Evolutionary conservation across 768 basidiomycete species (phyloP).

Genomic region (Galerina marginata): DNA sequence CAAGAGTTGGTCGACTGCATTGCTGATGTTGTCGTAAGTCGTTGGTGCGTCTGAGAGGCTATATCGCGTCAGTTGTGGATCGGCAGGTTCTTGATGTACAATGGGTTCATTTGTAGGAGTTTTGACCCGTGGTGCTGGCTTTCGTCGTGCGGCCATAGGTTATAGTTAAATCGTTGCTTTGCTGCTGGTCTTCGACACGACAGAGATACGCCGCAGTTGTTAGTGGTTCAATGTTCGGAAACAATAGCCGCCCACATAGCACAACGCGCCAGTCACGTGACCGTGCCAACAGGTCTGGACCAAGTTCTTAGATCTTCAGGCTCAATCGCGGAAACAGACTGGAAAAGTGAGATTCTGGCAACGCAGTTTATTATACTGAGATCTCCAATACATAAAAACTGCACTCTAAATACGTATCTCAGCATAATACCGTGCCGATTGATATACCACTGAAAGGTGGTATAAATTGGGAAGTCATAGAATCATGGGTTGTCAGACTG

Average conservation of each 20-base stretch:
- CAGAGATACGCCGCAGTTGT: slow-evolving; percentile 1
- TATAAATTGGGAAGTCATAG: too few relatives aligned
- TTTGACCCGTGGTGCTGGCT: slow-evolving; percentile 35
- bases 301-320: too few relatives aligned
- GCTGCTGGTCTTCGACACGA: neutral
- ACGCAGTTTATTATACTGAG: neutral
- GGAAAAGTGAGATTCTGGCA: too few relatives aligned
- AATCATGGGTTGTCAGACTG: too few relatives aligned
- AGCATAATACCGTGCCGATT: too few relatives aligned
- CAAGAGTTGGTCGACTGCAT: slow-evolving; percentile 27
- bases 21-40: slow-evolving; percentile 21
- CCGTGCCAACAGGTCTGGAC: slow-evolving; percentile 3
- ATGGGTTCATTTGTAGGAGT: slow-evolving; percentile 24
- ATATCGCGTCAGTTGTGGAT: slow-evolving; percentile 36
- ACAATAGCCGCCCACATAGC: slow-evolving; percentile 3
- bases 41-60: slow-evolving; percentile 34
- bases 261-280: slow-evolving; percentile 36
- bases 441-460: too few relatives aligned
- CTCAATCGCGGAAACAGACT: too few relatives aligned
- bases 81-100: slow-evolving; percentile 21
- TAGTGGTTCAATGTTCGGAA: slow-evolving; percentile 16
- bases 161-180: neutral
- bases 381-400: neutral
- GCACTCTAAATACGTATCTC: neutral
- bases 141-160: slow-evolving; percentile 37